These are phyloP conservation scores for Plectranthus barbatus DNA, from an alignment of 257 asterid genomes.

Conservation along the genomic window DNA sequence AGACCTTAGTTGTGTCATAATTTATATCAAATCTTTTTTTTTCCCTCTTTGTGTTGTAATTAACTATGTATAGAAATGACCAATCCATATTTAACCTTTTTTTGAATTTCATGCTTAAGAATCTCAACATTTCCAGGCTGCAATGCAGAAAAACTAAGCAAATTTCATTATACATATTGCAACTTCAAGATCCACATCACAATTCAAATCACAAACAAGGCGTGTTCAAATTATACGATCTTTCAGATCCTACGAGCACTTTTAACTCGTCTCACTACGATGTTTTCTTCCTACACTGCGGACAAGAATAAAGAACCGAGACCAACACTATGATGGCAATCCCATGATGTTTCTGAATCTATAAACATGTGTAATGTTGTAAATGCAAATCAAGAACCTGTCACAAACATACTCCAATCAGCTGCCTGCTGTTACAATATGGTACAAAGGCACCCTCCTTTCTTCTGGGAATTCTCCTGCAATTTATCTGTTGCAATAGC, in stretches of 20 bases:
- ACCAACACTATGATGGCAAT: conserved; percentile 3
- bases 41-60: conserved; percentile 16
- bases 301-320: conserved; percentile 13
- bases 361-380: conserved; percentile 28
- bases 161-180: conserved; percentile 13
- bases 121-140: not conserved
- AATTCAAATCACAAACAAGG: conserved; percentile 13
- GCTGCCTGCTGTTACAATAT: conserved; percentile 37
- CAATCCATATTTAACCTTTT: conserved; percentile 6
- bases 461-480: conserved; percentile 50
- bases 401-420: conserved; percentile 22
- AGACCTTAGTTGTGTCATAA: conserved; percentile 18
- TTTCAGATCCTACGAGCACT: not conserved
- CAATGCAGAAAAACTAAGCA: not conserved
- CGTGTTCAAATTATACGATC: not conserved
- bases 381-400: conserved; percentile 21
- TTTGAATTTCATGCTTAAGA: too few relatives aligned
- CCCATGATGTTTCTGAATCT: conserved; percentile 21
- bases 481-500: conserved; percentile 40
- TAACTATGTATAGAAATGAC: conserved; percentile 28
- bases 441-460: conserved; percentile 62
- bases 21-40: not conserved
- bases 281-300: not conserved
- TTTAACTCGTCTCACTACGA: not conserved
- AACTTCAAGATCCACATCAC: conserved; percentile 16